phyloP scores from a whole-genome alignment of 495 filamentous ascomycete species.

The Tuber brumale region DNA sequence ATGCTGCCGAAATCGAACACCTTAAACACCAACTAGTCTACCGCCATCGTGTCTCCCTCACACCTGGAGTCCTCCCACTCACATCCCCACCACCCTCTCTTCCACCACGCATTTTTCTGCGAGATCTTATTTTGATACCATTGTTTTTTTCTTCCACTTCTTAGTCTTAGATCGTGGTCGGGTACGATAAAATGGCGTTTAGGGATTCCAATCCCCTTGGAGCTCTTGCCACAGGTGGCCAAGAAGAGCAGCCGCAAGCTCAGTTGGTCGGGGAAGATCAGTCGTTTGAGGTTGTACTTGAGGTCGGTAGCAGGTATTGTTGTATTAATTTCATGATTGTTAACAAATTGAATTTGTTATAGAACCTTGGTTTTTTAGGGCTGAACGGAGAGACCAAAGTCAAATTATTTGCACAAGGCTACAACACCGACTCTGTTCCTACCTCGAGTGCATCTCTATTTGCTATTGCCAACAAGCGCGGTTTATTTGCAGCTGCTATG shows the following conservation, averaged over 20 bases:
- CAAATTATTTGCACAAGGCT: slow-evolving; percentile 68
- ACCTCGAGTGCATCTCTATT: slow-evolving; percentile 76
- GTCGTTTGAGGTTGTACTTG: slow-evolving; percentile 48
- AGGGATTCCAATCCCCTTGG: slow-evolving; percentile 33
- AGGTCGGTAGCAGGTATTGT: slow-evolving; percentile 43
- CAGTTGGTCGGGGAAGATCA: slow-evolving; percentile 40
- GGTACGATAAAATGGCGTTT: slow-evolving; percentile 20
- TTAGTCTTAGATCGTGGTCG: neutral
- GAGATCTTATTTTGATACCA: neutral
- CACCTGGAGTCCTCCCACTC: neutral
- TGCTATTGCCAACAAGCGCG: slow-evolving; percentile 70
- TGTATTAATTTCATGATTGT: neutral
- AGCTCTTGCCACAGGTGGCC: slow-evolving; percentile 26
- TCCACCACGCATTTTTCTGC: neutral
- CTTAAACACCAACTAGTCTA: neutral
- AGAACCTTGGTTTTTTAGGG: slow-evolving; percentile 78
- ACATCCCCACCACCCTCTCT: neutral
- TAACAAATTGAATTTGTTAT: slow-evolving; percentile 17
- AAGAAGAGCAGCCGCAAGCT: slow-evolving; percentile 26
- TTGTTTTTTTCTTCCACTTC: neutral
- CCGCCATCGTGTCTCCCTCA: neutral
- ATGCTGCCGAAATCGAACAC: neutral
- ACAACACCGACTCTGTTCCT: slow-evolving; percentile 67
- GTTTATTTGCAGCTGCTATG: slow-evolving; percentile 78
- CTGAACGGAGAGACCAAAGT: slow-evolving; percentile 75